A percentile compares a stretch with the other conserved stretches of the same genome.
Evolutionary conservation across 495 filamentous ascomycete genomes (phyloP).

Genomic region (Schizothecium vesticola): DNA sequence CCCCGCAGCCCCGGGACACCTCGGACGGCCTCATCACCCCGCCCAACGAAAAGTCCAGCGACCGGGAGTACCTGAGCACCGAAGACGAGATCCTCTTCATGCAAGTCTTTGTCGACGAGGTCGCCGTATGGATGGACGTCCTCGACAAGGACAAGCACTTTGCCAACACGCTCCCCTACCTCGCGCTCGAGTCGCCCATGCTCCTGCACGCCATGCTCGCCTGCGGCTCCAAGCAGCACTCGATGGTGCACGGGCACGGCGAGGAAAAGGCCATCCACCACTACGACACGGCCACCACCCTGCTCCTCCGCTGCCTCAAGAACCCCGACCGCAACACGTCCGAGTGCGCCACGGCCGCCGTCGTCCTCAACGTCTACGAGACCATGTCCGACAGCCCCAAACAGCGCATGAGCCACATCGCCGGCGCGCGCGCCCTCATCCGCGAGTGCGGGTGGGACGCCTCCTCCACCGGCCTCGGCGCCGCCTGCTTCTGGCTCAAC

Average conservation of each 20-base stretch:
- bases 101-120: conserved; percentile 87
- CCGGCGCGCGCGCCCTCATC: conserved; percentile 80
- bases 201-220: conserved; percentile 87
- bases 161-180: conserved; percentile 71
- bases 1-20: neutral
- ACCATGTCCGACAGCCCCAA: conserved; percentile 75
- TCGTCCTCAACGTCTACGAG: conserved; percentile 88
- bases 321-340: conserved; percentile 78
- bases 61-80: conserved; percentile 55
- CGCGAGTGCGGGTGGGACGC: conserved; percentile 90
- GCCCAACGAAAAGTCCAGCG: conserved; percentile 40
- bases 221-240: conserved; percentile 79
- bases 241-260: conserved; percentile 62
- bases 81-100: conserved; percentile 78
- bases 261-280: conserved; percentile 76
- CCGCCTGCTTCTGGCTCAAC: conserved; percentile 93
- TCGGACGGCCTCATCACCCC: conserved; percentile 45
- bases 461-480: conserved; percentile 68
- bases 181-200: conserved; percentile 79
- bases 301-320: conserved; percentile 66
- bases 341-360: conserved; percentile 82
- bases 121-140: conserved; percentile 91
- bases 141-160: conserved; percentile 89
- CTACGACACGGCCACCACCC: conserved; percentile 74
- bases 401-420: conserved; percentile 80